These are phyloP conservation scores for Angophora floribunda DNA, from an alignment of 345 rosid species.

Conservation along the genomic window DNA sequence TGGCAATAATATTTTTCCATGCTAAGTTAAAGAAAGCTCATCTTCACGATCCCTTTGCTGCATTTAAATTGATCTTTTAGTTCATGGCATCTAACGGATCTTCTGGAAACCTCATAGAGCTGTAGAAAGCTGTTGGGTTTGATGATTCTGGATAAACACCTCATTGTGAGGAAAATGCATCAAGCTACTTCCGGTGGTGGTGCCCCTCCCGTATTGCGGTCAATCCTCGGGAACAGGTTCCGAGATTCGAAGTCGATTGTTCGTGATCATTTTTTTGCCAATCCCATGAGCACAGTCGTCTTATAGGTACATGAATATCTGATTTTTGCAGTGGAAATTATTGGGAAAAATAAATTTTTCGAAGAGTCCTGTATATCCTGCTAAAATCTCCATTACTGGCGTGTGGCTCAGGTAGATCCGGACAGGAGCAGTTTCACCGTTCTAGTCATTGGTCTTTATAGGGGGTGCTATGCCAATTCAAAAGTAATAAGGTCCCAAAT, in stretches of 20 bases:
- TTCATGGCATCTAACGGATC: background rate
- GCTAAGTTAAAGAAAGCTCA: background rate
- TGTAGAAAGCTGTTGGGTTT: slow-evolving; percentile 53
- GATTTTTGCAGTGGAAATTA: background rate
- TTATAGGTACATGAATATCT: background rate
- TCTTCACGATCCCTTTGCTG: background rate
- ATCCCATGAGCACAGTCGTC: slow-evolving; percentile 14
- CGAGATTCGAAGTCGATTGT: slow-evolving; percentile 27
- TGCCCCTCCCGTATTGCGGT: slow-evolving; percentile 37
- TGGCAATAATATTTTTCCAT: background rate
- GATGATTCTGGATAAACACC: slow-evolving; percentile 55
- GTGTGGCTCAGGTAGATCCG: background rate
- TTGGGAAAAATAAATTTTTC: background rate
- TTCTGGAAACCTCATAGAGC: slow-evolving; percentile 24
- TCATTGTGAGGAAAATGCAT: slow-evolving; percentile 43
- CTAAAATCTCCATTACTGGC: background rate
- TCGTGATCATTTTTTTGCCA: slow-evolving; percentile 56
- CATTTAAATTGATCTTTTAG: background rate
- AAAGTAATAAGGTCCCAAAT: background rate
- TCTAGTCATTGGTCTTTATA: background rate
- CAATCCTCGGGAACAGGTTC: slow-evolving; percentile 22
- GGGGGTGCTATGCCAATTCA: background rate
- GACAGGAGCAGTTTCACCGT: background rate
- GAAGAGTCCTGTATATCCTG: background rate
- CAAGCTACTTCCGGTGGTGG: slow-evolving; percentile 23